Percentiles rank a stretch among this genome's conserved stretches.
phyloP scores from a whole-genome alignment of 495 filamentous ascomycete species.

The Sordaria brevicollis region DNA sequence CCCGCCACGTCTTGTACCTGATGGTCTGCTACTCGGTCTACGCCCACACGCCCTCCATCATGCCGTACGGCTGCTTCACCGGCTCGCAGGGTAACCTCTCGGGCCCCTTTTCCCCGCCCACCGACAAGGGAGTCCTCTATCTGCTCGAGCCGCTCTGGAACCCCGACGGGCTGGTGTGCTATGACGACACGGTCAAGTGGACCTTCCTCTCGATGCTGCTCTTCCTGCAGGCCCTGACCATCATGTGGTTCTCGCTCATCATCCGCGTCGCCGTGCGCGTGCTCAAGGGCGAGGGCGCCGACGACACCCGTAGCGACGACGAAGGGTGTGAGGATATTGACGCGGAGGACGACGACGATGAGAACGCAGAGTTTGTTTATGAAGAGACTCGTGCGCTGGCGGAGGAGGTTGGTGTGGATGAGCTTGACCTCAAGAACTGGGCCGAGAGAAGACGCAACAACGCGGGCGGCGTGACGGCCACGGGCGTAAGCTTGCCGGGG shows the following conservation, averaged over 20 bases:
- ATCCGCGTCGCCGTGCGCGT: constrained; percentile 67
- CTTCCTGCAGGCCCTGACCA: constrained; percentile 65
- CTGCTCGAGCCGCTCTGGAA: constrained; percentile 60
- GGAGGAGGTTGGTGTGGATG: constrained; percentile 57
- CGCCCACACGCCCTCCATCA: constrained; percentile 50
- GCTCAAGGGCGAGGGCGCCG: constrained; percentile 64
- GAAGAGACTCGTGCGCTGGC: constrained; percentile 43
- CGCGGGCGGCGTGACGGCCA: constrained; percentile 26
- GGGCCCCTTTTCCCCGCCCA: constrained; percentile 44
- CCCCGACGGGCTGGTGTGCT: constrained; percentile 64
- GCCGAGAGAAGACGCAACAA: constrained; percentile 28
- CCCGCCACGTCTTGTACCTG: constrained; percentile 73
- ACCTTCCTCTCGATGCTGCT: constrained; percentile 67
- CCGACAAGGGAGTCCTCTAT: constrained; percentile 47
- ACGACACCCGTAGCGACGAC: constrained; percentile 80
- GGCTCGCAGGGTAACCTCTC: constrained; percentile 37
- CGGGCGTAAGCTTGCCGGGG: constrained; percentile 52
- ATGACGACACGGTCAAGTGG: constrained; percentile 58
- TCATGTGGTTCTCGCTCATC: constrained; percentile 90
- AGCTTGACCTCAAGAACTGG: constrained; percentile 45
- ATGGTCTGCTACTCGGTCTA: constrained; percentile 72
- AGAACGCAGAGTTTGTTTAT: constrained; percentile 35
- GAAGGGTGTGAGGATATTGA: constrained; percentile 74
- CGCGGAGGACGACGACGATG: constrained; percentile 46
- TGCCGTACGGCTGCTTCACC: constrained; percentile 61